Evolutionary conservation across 129 eudicot species (phyloP), one percentile per base, ranked within the genome.

Genomic region (Arctium lappa): DNA sequence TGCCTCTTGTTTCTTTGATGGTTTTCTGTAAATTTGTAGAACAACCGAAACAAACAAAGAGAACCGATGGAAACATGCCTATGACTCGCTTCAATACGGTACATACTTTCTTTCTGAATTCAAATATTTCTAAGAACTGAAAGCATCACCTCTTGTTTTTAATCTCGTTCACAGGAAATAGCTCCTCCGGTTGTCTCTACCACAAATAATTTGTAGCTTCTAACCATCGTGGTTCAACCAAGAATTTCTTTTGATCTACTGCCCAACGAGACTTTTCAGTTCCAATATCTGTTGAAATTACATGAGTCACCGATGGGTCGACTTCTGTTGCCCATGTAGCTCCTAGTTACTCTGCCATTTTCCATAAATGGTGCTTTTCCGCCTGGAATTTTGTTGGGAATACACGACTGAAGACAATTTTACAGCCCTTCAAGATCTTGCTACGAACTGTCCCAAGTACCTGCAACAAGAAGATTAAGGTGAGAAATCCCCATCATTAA

Each of bases 211-310:
- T 82, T 63, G 94, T 72, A 60, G 93, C 93, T 82, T 88, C 98
- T 32, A 94, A 85, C 98, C 98, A 94, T 10, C 84, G 6, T 0
- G 94, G 94, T 71, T 88, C 82, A 68, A 94, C 98, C 77, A 91
- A 81, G 79, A 85, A 86, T 81, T 88, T 91, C 32, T 90, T 88
- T 73, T 90, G 86, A 70, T 74, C 22, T 60, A 90, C 80, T 0
- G 97, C 97, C 97, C 93, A 89, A 11, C 86, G 90, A 36, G 92
- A 95, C 72, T 89, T 90, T 16, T 87, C 87, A 4, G 93, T 91
- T 72, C 91, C 93, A 29, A 83, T 34, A 83, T 90, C 89, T 10
- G 77, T 37, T 1, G 97, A 92, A 30, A 95, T 90, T 40, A 94
- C 97, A 79, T 94, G 98, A 0, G 98, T 94, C 37, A 92, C 96